phyloP scores from a whole-genome alignment of 352 stramenopile species.

The Phytophthora sansomeana region DNA sequence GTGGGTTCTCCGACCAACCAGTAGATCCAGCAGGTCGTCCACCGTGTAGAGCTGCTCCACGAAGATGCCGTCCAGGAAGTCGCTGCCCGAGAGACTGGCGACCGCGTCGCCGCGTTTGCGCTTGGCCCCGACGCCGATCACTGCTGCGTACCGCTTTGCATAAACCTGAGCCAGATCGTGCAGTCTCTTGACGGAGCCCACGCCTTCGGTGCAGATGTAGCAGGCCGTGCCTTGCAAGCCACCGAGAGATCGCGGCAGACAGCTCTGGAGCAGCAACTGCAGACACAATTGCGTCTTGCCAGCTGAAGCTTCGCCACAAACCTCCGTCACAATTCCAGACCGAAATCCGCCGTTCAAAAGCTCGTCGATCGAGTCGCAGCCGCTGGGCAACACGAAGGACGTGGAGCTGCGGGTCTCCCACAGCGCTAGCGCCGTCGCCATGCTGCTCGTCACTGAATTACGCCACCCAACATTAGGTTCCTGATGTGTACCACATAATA shows the following conservation, averaged over 20 bases:
- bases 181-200: conserved; percentile 75
- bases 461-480: too few relatives aligned
- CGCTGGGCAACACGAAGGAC: conserved; percentile 51
- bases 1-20: too few relatives aligned
- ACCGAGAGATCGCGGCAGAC: conserved; percentile 52
- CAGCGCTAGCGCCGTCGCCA: conserved; percentile 63
- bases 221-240: conserved; percentile 70
- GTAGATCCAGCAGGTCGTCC: conserved; percentile 64
- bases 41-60: conserved; percentile 82
- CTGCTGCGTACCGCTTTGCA: conserved; percentile 44
- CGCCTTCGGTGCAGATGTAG: conserved; percentile 85
- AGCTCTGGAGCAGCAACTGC: conserved; percentile 77
- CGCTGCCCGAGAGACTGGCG: conserved; percentile 25
- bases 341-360: conserved; percentile 73
- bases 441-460: too few relatives aligned
- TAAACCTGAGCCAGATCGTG: conserved; percentile 71
- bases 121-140: conserved; percentile 45
- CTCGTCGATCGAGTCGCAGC: conserved; percentile 63
- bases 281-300: conserved; percentile 87
- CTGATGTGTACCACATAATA: too few relatives aligned
- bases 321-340: conserved; percentile 70
- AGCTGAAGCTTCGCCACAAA: conserved; percentile 76
- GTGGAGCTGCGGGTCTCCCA: conserved; percentile 38
- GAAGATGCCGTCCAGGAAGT: conserved; percentile 82
- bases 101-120: conserved; percentile 49